Percentiles rank a stretch among this genome's conserved stretches.
phyloP scores from a whole-genome alignment of 495 filamentous ascomycete species.

The Penicillium chermesinum region DNA sequence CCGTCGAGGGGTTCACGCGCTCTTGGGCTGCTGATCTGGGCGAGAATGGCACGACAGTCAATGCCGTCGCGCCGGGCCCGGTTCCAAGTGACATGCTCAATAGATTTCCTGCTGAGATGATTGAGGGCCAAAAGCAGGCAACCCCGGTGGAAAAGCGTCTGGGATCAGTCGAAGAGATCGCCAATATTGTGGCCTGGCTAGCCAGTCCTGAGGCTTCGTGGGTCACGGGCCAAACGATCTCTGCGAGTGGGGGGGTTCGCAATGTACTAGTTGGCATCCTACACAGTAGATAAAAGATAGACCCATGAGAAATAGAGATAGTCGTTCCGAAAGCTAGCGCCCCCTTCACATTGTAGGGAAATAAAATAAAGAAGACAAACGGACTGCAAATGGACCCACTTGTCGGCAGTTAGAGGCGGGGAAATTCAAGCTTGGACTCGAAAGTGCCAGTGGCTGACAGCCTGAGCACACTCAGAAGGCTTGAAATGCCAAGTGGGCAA shows the following conservation, averaged over 20 bases:
- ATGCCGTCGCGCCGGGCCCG: conserved; percentile 28
- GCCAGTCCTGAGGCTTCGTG: conserved; percentile 43
- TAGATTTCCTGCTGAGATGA: conserved; percentile 24
- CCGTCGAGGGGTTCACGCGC: conserved; percentile 39
- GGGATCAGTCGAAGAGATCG: conserved; percentile 54
- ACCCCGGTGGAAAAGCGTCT: conserved; percentile 41
- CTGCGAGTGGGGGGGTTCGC: conserved; percentile 57
- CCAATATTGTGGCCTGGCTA: conserved; percentile 47
- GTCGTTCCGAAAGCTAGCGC: too few species aligned
- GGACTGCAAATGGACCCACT: too few species aligned
- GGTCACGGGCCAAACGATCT: conserved; percentile 55
- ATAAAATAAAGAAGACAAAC: too few species aligned
- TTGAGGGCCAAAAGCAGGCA: conserved; percentile 25
- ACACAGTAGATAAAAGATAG: too few species aligned
- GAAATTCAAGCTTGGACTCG: too few species aligned
- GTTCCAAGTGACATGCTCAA: conserved; percentile 36
- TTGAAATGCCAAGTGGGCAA: too few species aligned
- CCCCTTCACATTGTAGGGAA: too few species aligned
- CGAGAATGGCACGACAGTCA: conserved; percentile 34
- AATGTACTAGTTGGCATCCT: too few species aligned
- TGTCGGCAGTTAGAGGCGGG: too few species aligned
- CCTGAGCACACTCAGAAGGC: too few species aligned
- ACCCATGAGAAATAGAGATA: too few species aligned
- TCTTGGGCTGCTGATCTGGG: conserved; percentile 40
- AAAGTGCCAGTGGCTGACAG: too few species aligned